Conservation (phyloP, 345 rosid species). For the Arabidopsis arenosa region DNA sequence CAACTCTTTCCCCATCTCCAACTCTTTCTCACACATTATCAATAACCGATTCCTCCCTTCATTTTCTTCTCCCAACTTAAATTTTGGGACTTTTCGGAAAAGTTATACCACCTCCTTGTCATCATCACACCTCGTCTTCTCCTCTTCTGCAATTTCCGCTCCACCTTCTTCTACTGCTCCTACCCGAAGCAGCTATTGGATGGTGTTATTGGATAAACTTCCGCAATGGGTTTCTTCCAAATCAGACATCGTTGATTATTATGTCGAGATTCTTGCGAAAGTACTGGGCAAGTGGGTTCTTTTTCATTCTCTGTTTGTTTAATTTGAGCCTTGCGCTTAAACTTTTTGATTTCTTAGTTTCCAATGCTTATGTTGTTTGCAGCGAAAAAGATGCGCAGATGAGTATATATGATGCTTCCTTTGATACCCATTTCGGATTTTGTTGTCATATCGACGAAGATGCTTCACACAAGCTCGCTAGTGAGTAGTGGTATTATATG, state of each 20-base stretch:
- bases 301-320: not conserved
- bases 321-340: not conserved
- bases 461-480: conserved; percentile 61
- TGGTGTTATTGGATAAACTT: conserved; percentile 66
- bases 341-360: not conserved
- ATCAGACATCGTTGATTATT: conserved; percentile 64
- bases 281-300: conserved; percentile 68
- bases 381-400: conserved; percentile 80
- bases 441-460: conserved; percentile 74
- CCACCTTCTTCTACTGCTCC: conserved; percentile 40
- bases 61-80: conserved; percentile 24
- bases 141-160: conserved; percentile 40
- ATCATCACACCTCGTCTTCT: conserved; percentile 42
- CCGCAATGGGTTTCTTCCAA: conserved; percentile 55
- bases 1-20: conserved; percentile 22
- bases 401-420: conserved; percentile 72
- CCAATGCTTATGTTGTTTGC: conserved; percentile 12
- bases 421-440: conserved; percentile 67
- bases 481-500: conserved; percentile 51
- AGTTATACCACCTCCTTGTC: conserved; percentile 14
- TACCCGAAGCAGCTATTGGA: conserved; percentile 53
- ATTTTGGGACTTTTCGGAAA: conserved; percentile 14
- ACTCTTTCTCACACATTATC: conserved; percentile 8
- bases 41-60: conserved; percentile 13
- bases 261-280: conserved; percentile 54